A percentile compares a stretch with the other conserved stretches of the same genome.
Conservation (phyloP, 768 basidiomycete genomes). For the Dacryopinax spathularia region DNA sequence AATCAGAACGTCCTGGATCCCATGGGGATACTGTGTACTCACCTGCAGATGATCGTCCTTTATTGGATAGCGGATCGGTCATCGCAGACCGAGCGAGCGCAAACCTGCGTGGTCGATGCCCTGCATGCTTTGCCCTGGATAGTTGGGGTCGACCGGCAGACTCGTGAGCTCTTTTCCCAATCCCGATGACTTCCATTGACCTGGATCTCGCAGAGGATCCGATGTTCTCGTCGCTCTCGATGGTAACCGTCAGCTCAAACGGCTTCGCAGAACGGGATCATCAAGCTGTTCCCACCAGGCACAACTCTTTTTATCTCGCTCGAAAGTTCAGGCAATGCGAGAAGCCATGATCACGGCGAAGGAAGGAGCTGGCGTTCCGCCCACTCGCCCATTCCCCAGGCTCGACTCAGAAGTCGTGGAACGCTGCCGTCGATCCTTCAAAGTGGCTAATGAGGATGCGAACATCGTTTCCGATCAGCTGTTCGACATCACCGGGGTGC, state of each 20-base stretch:
- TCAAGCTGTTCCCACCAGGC: neutral
- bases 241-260: neutral
- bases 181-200: too few relatives aligned
- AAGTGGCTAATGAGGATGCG: constrained; percentile 5
- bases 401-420: neutral
- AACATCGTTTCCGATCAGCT: neutral
- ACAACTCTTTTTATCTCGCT: neutral
- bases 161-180: neutral
- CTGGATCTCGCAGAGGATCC: neutral
- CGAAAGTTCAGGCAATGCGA: neutral
- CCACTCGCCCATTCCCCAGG: neutral
- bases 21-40: too few relatives aligned
- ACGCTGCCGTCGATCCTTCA: constrained; percentile 7
- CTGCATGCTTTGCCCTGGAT: neutral
- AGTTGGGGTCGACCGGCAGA: neutral
- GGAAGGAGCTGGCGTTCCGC: neutral
- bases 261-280: neutral
- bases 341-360: neutral
- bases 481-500: constrained; percentile 6
- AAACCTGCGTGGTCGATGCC: neutral
- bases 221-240: neutral
- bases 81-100: neutral
- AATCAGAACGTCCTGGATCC: too few relatives aligned
- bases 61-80: too few relatives aligned
- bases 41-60: too few relatives aligned